These are phyloP conservation scores for Cucurbitaria berberidis DNA, from an alignment of 2,329 filamentous ascomycete genomes.

Conservation along the genomic window DNA sequence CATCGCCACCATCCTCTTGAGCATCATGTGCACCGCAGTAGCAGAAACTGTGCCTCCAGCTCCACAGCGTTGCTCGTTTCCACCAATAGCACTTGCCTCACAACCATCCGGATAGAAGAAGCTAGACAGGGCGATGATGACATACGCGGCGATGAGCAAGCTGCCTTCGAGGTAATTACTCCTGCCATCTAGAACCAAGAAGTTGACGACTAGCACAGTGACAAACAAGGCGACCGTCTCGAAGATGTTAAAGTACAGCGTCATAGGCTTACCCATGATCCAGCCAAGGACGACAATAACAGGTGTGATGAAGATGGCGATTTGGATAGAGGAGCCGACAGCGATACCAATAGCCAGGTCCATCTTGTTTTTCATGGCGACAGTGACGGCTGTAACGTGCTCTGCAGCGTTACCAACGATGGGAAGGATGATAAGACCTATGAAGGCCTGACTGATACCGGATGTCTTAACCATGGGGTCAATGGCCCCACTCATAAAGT, in stretches of 20 bases:
- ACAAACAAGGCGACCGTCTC: constrained; percentile 78
- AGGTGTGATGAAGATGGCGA: constrained; percentile 77
- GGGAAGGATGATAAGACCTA: constrained; percentile 79
- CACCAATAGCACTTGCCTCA: constrained; percentile 53
- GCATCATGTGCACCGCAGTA: constrained; percentile 16
- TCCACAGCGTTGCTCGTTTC: constrained; percentile 37
- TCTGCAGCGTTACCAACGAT: constrained; percentile 86
- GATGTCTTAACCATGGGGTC: constrained; percentile 68
- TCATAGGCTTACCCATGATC: constrained; percentile 76
- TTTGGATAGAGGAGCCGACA: constrained; percentile 81
- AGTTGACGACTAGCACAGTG: constrained; percentile 83
- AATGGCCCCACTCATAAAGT: constrained; percentile 78
- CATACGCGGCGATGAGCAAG: constrained; percentile 76
- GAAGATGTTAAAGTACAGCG: constrained; percentile 66
- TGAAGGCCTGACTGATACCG: constrained; percentile 72
- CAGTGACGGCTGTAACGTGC: constrained; percentile 80
- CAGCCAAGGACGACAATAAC: constrained; percentile 79
- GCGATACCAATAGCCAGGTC: constrained; percentile 82
- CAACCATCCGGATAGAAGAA: constrained; percentile 58
- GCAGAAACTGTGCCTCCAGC: constrained; percentile 6
- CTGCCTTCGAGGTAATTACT: constrained; percentile 84
- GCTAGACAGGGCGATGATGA: constrained; percentile 71
- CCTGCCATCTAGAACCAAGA: constrained; percentile 81
- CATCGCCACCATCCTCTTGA: constrained; percentile 28
- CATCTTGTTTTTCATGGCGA: constrained; percentile 85